A percentile compares a stretch with the other conserved stretches of the same genome.
phyloP scores from a whole-genome alignment of 371 early-diverging fungal species.

The Mucor plumbeus region DNA sequence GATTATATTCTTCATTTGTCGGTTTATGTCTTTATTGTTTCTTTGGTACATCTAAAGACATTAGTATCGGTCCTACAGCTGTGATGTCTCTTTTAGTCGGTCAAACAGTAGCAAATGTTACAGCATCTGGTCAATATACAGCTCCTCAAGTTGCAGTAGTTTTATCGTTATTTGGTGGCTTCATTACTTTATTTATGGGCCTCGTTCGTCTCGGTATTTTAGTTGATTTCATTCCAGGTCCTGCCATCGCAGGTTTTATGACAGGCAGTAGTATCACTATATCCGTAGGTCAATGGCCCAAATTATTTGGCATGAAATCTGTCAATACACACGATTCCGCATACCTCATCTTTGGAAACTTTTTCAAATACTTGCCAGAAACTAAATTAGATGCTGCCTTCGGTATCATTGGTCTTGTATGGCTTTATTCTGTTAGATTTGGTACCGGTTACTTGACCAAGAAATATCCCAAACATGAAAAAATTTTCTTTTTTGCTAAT shows the following conservation, averaged over 20 bases:
- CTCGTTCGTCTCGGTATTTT: constrained; percentile 78
- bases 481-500: constrained; percentile 46
- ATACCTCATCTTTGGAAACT: constrained; percentile 57
- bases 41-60: constrained; percentile 87
- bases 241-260: constrained; percentile 78
- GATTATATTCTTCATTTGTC: constrained; percentile 71
- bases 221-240: constrained; percentile 84
- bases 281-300: constrained; percentile 71
- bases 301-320: constrained; percentile 72
- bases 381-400: constrained; percentile 54
- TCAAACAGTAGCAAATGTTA: constrained; percentile 59
- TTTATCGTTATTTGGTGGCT: constrained; percentile 62
- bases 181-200: constrained; percentile 69
- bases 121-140: constrained; percentile 45
- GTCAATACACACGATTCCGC: constrained; percentile 61
- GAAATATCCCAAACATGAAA: constrained; percentile 39
- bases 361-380: constrained; percentile 42
- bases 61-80: constrained; percentile 88
- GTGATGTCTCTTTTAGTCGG: constrained; percentile 81
- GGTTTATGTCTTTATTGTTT: constrained; percentile 59
- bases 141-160: constrained; percentile 53
- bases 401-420: constrained; percentile 47
- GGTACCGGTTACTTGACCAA: constrained; percentile 31
- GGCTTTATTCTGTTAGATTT: constrained; percentile 46
- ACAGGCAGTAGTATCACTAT: constrained; percentile 78